Base-by-base conservation (phyloP, 192 early-diverging fungal genomes). In the Glomus cerebriforme region DNA sequence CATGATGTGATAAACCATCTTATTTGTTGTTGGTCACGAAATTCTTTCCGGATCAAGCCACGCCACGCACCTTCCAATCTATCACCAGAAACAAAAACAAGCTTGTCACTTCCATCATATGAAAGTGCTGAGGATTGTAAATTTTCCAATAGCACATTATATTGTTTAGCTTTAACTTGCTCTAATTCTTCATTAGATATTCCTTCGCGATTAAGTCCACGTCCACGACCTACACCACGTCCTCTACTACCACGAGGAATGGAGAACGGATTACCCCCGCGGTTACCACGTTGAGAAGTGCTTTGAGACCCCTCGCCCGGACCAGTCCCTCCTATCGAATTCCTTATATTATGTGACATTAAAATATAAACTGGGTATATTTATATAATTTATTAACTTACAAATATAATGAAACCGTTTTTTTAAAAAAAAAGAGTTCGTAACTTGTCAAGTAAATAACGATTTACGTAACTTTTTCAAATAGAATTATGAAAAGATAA, bases 1-100 rank as follows among this genome's bases (percentile, higher is more conserved):
- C 78, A 79, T 45, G 78, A 79, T 10, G 77, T 79, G 22, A 79
- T 35, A 29, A 79, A 79, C 7, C 27, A 49, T 59, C 69, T 34
- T 8, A 79, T 75, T 17, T 49, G 12, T 9, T 27, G 43, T 47
- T 79, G 78, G 47, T 54, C 49, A 6, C 49, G 49, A 19, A 54
- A 54, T 54, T 54, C 49, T 54, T 24, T 47, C 34, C 77, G 59
- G 2, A 35, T 27, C 8, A 19, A 29, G 15, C 67, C 31, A 27
- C 22, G 31, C 19, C 26, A 15, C 15, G 49, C 49, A 24, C 49
- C 77, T 4, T 68, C 64, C 32, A 31, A 49, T 27, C 17, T n/a
- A 29, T 26, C 27, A 26, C 22, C 19, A 10, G 47, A 29, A n/a
- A 78, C 9, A 27, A 49, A 47, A 31, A 78, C 31, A 59, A 78